phyloP scores from a whole-genome alignment of 768 basidiomycete species.

The Hypholoma sublateritium region DNA sequence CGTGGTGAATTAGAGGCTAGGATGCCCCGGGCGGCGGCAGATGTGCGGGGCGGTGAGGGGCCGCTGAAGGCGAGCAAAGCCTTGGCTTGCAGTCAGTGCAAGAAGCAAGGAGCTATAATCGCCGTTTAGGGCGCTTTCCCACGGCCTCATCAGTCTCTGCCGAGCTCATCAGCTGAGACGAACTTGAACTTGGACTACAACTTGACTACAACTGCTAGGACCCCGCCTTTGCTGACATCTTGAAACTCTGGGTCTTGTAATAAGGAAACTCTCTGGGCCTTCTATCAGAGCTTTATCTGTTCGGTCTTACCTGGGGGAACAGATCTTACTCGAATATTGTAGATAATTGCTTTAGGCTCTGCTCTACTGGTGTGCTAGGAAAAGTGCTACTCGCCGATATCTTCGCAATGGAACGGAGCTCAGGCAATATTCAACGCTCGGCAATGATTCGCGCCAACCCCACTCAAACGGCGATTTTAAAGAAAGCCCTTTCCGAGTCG shows the following conservation, averaged over 20 bases:
- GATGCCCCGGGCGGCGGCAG: not conserved
- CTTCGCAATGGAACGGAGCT: not conserved
- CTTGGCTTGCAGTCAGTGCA: not conserved
- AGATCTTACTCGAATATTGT: no score
- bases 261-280: no score
- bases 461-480: slow-evolving; percentile 26
- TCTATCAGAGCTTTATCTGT: no score
- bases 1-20: not conserved
- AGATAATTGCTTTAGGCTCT: no score
- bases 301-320: no score
- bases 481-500: slow-evolving; percentile 23
- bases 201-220: not conserved
- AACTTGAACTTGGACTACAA: not conserved
- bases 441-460: slow-evolving; percentile 22
- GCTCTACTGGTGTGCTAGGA: not conserved
- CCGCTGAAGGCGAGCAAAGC: not conserved
- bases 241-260: no score
- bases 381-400: not conserved
- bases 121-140: not conserved
- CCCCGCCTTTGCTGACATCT: no score
- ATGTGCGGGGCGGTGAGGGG: not conserved
- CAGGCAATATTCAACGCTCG: not conserved
- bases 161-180: not conserved
- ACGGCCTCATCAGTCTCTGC: not conserved
- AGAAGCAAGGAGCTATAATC: not conserved